phyloP scores from a whole-genome alignment of 1,139 yeast species.

The Hanseniaspora gamundiae region DNA sequence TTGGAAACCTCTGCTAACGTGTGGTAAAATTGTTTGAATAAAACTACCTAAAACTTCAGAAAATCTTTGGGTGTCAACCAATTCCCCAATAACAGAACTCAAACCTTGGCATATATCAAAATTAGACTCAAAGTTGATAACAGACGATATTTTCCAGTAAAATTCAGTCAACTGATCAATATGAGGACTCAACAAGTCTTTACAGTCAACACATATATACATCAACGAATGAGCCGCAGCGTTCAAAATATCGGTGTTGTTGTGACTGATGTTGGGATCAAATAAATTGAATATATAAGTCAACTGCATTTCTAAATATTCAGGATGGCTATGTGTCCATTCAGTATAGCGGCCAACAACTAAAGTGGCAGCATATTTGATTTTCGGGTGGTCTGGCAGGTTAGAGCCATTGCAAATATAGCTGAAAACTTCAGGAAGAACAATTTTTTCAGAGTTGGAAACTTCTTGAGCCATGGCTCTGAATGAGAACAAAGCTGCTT shows the following conservation, averaged over 20 bases:
- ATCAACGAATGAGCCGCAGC: slow-evolving; percentile 92
- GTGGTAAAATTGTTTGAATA: slow-evolving; percentile 51
- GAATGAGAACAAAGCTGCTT: slow-evolving; percentile 81
- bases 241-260: slow-evolving; percentile 43
- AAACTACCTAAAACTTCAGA: slow-evolving; percentile 43
- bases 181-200: slow-evolving; percentile 50
- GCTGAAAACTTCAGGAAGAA: slow-evolving; percentile 52
- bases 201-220: slow-evolving; percentile 91
- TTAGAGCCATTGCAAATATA: slow-evolving; percentile 46
- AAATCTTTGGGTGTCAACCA: slow-evolving; percentile 31
- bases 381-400: slow-evolving; percentile 78
- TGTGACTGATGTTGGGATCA: slow-evolving; percentile 24
- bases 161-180: slow-evolving; percentile 68
- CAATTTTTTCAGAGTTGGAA: slow-evolving; percentile 48
- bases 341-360: slow-evolving; percentile 90
- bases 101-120: slow-evolving; percentile 83
- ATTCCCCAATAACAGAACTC: slow-evolving; percentile 66
- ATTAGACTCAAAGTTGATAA: slow-evolving; percentile 55
- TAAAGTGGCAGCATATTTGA: slow-evolving; percentile 84
- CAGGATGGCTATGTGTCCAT: slow-evolving; percentile 86
- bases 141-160: slow-evolving; percentile 32
- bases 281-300: slow-evolving; percentile 79
- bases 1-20: slow-evolving; percentile 28
- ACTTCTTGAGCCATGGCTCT: slow-evolving; percentile 95
- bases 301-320: slow-evolving; percentile 68